A percentile compares a stretch with the other conserved stretches of the same genome.
Conservation (phyloP, 2,329 filamentous ascomycete species). For the Colletotrichum lindemuthianum region DNA sequence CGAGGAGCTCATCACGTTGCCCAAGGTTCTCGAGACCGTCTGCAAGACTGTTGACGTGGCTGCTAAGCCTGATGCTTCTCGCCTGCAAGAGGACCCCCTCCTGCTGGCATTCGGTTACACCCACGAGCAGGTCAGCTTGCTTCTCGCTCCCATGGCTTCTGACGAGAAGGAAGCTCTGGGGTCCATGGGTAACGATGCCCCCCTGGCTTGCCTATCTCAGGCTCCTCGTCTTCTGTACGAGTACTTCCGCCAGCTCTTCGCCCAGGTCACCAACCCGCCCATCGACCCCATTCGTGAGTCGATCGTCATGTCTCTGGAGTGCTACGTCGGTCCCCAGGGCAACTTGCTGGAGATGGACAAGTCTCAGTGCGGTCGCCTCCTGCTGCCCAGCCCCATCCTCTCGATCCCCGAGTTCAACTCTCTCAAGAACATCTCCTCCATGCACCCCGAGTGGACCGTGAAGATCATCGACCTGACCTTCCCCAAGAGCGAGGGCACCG, state of each 20-base stretch:
- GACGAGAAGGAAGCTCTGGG: constrained; percentile 97
- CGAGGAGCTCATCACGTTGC: constrained; percentile 83
- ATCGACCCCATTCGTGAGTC: constrained; percentile 98
- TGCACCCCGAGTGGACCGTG: constrained; percentile 85
- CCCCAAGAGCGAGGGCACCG: constrained; percentile 82
- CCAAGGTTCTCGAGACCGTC: constrained; percentile 74
- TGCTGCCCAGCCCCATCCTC: constrained; percentile 88
- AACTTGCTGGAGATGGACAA: constrained; percentile 95
- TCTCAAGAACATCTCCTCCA: constrained; percentile 77
- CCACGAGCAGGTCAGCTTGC: constrained; percentile 90
- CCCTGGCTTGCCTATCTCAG: constrained; percentile 89
- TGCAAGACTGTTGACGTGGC: constrained; percentile 69
- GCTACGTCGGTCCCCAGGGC: constrained; percentile 94
- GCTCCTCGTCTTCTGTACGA: constrained; percentile 91
- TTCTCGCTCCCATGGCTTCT: constrained; percentile 94
- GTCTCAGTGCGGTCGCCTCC: constrained; percentile 85
- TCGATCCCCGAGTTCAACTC: constrained; percentile 92
- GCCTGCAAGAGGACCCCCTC: constrained; percentile 84
- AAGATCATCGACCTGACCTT: constrained; percentile 94
- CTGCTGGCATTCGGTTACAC: constrained; percentile 93
- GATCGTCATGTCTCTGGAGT: constrained; percentile 97
- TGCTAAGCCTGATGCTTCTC: constrained; percentile 72
- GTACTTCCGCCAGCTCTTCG: constrained; percentile 98
- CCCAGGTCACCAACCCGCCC: constrained; percentile 96
- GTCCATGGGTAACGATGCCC: constrained; percentile 98